These are phyloP conservation scores for Euphorbia tirucalli DNA, from an alignment of 345 rosid genomes.

Conservation along the genomic window DNA sequence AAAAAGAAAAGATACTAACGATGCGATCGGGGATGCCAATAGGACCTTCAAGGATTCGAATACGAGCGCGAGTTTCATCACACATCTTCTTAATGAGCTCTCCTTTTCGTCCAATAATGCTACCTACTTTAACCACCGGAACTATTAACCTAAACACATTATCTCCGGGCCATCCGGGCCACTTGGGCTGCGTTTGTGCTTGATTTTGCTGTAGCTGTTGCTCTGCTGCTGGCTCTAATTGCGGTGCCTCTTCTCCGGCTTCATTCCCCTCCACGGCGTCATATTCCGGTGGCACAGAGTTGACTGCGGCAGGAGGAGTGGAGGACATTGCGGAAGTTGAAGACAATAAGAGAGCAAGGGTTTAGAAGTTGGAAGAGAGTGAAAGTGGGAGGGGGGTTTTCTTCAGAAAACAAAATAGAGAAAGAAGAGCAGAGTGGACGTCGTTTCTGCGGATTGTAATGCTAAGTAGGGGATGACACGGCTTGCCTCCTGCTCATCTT, in stretches of 20 bases:
- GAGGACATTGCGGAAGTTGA: background rate
- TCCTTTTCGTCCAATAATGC: slow-evolving; percentile 85
- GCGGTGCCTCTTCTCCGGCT: background rate
- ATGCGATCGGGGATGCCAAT: slow-evolving; percentile 57
- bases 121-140: slow-evolving; percentile 69
- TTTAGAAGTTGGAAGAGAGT: background rate
- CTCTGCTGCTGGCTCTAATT: background rate
- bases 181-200: slow-evolving; percentile 19
- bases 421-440: background rate
- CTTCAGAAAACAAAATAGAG: background rate
- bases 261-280: background rate
- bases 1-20: slow-evolving; percentile 38
- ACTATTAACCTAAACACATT: slow-evolving; percentile 78
- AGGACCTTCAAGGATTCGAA: slow-evolving; percentile 78
- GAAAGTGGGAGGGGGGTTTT: background rate
- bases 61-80: slow-evolving; percentile 81
- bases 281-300: background rate
- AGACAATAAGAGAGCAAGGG: background rate
- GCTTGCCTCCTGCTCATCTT: too few species aligned
- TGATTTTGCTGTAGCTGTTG: background rate
- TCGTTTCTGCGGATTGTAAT: too few species aligned
- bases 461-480: background rate
- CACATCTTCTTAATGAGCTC: slow-evolving; percentile 89
- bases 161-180: slow-evolving; percentile 96
- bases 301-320: background rate